Evolutionary conservation across 345 rosid species (phyloP).

Genomic region (Tarenaya hassleriana): DNA sequence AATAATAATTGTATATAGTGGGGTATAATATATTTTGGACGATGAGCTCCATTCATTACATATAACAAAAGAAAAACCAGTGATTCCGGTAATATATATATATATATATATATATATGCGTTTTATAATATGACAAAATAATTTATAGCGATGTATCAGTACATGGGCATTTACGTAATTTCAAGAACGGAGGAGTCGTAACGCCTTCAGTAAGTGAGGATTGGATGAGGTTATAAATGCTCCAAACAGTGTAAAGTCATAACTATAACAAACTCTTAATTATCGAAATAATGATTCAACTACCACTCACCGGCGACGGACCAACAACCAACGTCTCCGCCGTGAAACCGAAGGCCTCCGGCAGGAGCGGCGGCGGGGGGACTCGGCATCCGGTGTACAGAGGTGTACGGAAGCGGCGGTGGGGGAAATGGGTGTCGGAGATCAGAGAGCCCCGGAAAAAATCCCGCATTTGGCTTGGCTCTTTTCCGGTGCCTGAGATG

Average conservation of each 20-base stretch:
- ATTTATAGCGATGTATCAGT: background rate
- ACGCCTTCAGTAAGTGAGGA: background rate
- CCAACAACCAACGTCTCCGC: conserved; percentile 20
- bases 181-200: background rate
- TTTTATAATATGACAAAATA: background rate
- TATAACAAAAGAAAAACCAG: background rate
- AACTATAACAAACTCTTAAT: conserved; percentile 20
- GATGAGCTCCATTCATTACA: background rate
- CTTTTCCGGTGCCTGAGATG: conserved; percentile 78
- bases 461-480: conserved; percentile 83
- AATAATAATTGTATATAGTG: no score
- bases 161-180: conserved; percentile 27
- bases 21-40: no score
- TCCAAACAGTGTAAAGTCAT: conserved; percentile 14
- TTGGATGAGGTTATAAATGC: conserved; percentile 22
- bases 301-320: conserved; percentile 35
- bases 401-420: conserved; percentile 70
- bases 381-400: conserved; percentile 61
- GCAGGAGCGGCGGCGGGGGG: background rate
- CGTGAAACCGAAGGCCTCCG: conserved; percentile 18
- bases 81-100: background rate
- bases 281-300: conserved; percentile 40
- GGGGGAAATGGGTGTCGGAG: no score
- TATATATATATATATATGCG: background rate
- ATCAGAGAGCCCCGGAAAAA: conserved; percentile 82